These are phyloP conservation scores for Geotrichum europaeum DNA, from an alignment of 1,139 yeast genomes.

Conservation along the genomic window DNA sequence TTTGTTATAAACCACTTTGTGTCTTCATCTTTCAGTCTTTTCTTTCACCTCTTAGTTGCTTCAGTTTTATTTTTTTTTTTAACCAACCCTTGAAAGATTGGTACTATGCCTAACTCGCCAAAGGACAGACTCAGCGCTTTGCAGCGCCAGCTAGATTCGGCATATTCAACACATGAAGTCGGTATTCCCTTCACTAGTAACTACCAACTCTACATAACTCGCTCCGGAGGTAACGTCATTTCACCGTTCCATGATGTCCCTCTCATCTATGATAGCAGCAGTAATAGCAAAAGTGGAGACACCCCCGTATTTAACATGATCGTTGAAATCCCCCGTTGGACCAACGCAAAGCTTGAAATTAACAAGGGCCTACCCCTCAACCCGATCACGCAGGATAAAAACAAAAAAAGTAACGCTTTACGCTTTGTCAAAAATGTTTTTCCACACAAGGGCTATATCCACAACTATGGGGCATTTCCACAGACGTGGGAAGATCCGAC, in stretches of 20 bases:
- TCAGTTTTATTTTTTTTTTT: not conserved
- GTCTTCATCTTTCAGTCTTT: not conserved
- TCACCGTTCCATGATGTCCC: slow-evolving; percentile 91
- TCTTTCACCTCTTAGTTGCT: not conserved
- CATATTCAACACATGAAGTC: slow-evolving; percentile 48
- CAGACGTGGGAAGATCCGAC: slow-evolving; percentile 92
- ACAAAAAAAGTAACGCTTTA: slow-evolving; percentile 67
- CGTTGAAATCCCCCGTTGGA: slow-evolving; percentile 94
- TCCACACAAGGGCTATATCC: slow-evolving; percentile 95
- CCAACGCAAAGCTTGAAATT: slow-evolving; percentile 90
- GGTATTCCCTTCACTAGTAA: slow-evolving; percentile 81
- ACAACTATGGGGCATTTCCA: slow-evolving; percentile 95
- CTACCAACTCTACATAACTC: slow-evolving; percentile 51
- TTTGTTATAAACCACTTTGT: not conserved
- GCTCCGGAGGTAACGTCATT: slow-evolving; percentile 75
- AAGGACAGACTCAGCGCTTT: not conserved
- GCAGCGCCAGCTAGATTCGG: not conserved
- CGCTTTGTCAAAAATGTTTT: slow-evolving; percentile 83
- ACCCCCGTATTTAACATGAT: slow-evolving; percentile 75
- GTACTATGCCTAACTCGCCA: not conserved
- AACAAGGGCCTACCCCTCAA: slow-evolving; percentile 64
- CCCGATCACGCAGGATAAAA: slow-evolving; percentile 90
- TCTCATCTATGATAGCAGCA: slow-evolving; percentile 54
- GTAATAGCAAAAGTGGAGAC: slow-evolving; percentile 44
- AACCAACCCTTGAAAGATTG: not conserved